Evolutionary conservation across 192 early-diverging fungal genomes (phyloP), one percentile per base, ranked within the genome.

Genomic region (Linnemannia exigua): DNA sequence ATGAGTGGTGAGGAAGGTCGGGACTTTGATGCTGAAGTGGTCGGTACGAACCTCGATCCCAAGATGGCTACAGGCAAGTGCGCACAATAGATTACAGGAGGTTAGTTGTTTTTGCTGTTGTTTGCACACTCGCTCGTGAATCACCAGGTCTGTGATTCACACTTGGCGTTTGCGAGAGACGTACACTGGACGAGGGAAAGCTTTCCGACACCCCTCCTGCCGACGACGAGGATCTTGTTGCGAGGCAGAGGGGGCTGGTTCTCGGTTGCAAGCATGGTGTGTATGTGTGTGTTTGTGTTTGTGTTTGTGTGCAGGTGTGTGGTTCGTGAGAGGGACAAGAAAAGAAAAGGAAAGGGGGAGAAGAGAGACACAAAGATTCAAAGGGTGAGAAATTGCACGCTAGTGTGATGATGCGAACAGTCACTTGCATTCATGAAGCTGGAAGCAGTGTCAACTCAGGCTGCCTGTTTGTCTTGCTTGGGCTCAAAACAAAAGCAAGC

Each of bases 201-300:
- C 47, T 92, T 93, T 15, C 85, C 88, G 16, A 88, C 90, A 33
- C 90, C 90, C 25, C 80, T 79, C 28, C 81, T 88, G 72, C 92
- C 91, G 61, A 90, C 88, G 37, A 93, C 89, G 22, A 93, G 84
- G 50, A 93, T 93, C 79, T 92, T 93, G 87, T 93, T 89, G 76
- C 89, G 89, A n/a, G 83, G 69, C 28, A 63, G 72, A 44, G 41
- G 41, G 9, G 41, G 41, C 9, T 44, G 41, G 44, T 58, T 79
- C 58, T 76, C 74, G 8, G 74, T 69, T 3, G 58, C 35, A 25
- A 77, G 54, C 73, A 76, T 85, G 58, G 35, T 63, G 17, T 19
- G 28, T 38, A 11, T 36, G 25, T 48, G 25, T 61, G 9, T 61
- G 51, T 70, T 52, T 67, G 28, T 28, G 58, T 63, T 9, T n/a